phyloP scores from a whole-genome alignment of 106 monocot species.

The Alisma plantagoaquatica region DNA sequence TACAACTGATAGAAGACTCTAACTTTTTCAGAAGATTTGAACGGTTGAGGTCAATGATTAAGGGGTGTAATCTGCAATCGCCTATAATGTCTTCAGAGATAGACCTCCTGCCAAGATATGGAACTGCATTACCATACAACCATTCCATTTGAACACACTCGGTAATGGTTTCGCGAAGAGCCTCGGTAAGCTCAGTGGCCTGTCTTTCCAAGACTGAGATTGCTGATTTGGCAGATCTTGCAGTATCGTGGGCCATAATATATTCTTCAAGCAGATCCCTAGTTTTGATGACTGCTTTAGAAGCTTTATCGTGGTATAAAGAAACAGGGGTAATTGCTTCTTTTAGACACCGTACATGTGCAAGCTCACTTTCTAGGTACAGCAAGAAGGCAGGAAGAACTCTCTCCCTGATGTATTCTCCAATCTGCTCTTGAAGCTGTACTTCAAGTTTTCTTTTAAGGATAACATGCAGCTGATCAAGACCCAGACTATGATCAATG shows the following conservation, averaged over 20 bases:
- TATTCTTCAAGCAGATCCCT: slow-evolving; percentile 98
- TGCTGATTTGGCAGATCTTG: slow-evolving; percentile 65
- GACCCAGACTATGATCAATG: slow-evolving; percentile 53
- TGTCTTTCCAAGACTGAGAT: slow-evolving; percentile 59
- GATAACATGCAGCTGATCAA: slow-evolving; percentile 53
- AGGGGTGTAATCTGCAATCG: slow-evolving; percentile 35
- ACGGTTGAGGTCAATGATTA: slow-evolving; percentile 54
- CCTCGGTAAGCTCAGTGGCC: slow-evolving; percentile 50
- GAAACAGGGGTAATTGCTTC: too few relatives aligned
- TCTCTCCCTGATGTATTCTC: slow-evolving; percentile 61
- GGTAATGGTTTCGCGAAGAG: slow-evolving; percentile 43
- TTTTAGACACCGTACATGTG: too few relatives aligned
- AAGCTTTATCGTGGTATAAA: too few relatives aligned
- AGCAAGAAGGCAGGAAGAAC: slow-evolving; percentile 49
- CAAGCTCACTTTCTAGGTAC: slow-evolving; percentile 43
- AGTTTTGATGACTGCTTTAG: too few relatives aligned
- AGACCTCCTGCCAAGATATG: slow-evolving; percentile 37
- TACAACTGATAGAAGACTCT: slow-evolving; percentile 53
- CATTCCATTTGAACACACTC: slow-evolving; percentile 88
- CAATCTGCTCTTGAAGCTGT: slow-evolving; percentile 45
- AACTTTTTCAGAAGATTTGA: slow-evolving; percentile 61
- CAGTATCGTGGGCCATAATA: slow-evolving; percentile 79
- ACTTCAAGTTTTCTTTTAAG: slow-evolving; percentile 62
- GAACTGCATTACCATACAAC: slow-evolving; percentile 51
- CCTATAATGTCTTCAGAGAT: slow-evolving; percentile 39